Conservation (phyloP, 129 eudicot genomes). For the Silybum marianum region DNA sequence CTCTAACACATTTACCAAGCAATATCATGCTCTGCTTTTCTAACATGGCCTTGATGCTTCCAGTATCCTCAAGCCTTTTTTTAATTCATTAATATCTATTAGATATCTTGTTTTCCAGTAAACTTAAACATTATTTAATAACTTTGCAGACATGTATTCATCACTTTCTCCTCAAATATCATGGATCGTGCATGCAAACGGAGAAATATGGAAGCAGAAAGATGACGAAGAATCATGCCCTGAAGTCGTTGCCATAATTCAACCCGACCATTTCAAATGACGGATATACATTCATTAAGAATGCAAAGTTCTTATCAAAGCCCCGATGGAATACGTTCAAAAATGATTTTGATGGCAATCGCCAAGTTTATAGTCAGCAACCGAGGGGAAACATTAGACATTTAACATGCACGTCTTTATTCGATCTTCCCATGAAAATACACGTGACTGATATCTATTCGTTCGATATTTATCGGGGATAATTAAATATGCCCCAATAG, state of each 20-base stretch:
- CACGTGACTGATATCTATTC: not conserved
- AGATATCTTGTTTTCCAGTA: not conserved
- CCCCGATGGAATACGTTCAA: constrained; percentile 11
- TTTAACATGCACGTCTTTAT: constrained; percentile 16
- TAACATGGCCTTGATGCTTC: no score
- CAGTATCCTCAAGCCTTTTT: not conserved
- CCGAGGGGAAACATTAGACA: constrained; percentile 3
- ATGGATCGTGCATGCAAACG: constrained; percentile 83
- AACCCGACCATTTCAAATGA: constrained; percentile 73
- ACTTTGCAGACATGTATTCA: constrained; percentile 69
- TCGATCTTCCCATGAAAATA: constrained; percentile 11
- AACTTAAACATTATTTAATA: not conserved
- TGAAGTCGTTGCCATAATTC: constrained; percentile 69
- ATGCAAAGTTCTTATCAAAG: constrained; percentile 6
- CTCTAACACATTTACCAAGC: not conserved
- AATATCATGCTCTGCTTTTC: not conserved
- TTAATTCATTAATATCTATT: not conserved
- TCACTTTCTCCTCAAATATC: constrained; percentile 86
- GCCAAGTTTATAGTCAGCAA: not conserved
- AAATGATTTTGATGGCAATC: constrained; percentile 16
- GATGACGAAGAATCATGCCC: constrained; percentile 69
- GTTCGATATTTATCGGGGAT: constrained; percentile 1
- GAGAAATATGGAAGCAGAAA: constrained; percentile 87
- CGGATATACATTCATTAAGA: not conserved
- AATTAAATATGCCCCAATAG: not conserved